Evolutionary conservation across 345 rosid species (phyloP), one percentile per base, ranked within the genome.

Genomic region (Citrus sp.): DNA sequence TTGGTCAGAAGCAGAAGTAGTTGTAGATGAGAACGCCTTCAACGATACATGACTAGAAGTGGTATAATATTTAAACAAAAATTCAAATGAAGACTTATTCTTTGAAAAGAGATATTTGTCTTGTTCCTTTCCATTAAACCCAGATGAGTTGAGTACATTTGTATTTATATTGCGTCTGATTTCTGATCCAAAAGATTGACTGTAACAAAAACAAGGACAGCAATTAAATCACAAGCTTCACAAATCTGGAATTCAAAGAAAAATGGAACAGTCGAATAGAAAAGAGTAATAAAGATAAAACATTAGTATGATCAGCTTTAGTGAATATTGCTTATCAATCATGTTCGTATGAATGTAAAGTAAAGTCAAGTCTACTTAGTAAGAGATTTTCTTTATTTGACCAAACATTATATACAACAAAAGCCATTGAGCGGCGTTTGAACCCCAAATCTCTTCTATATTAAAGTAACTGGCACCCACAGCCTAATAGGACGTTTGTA

Each of bases 181-280:
- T 51, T 81, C 81, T 18, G 85, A 79, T 49, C 79, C 80, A 76
- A 80, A 69, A 54, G 81, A 61, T 65, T 75, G 81, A 80, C 91
- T 89, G 87, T 42, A 40, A 78, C 69, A 79, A n/a, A 66, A 71
- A 65, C 58, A 73, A 28, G n/a, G 22, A 75, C 13, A 58, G 51
- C 74, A 67, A 78, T 77, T 18, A 73, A 73, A 70, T 22, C 38
- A 32, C 61, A 40, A 64, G 70, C 46, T 61, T 49, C 46, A 30
- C 74, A 59, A 55, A 28, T 35, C 61, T 6, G 24, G 40, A n/a
- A 58, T 34, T 10, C 21, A 34, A 56, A 77, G 24, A 32, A 14
- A 18, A 19, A 54, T 10, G 46, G 25, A 49, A 71, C 46, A 65
- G 4, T 27, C 65, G 70, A 54, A 4, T 3, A 35, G 35, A 40